These are phyloP conservation scores for Podaxis sp. DNA, from an alignment of 768 basidiomycete genomes.

Conservation along the genomic window DNA sequence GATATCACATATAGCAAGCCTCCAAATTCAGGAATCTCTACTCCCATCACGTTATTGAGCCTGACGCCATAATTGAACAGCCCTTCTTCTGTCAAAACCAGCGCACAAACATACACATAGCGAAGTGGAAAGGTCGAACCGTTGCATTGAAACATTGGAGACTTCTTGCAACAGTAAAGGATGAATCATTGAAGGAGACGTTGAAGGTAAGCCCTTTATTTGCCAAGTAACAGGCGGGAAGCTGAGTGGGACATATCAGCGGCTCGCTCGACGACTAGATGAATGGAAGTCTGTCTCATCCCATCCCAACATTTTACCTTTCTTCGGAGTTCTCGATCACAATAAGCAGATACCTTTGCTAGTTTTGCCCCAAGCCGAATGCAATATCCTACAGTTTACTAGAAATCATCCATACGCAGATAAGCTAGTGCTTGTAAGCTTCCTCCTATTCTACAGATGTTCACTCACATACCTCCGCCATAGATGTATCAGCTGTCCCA, in stretches of 20 bases:
- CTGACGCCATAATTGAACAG: background rate
- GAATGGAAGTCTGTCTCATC: slow-evolving; percentile 18
- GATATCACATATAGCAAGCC: background rate
- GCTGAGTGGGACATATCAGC: background rate
- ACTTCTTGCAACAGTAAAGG: background rate
- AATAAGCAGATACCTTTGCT: slow-evolving; percentile 13
- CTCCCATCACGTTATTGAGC: background rate
- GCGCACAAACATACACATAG: background rate
- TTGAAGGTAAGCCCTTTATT: background rate
- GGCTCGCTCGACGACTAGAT: slow-evolving; percentile 15
- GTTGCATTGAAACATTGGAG: slow-evolving; percentile 7
- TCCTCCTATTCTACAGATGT: background rate
- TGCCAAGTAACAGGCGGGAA: background rate
- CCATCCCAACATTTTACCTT: slow-evolving; percentile 19
- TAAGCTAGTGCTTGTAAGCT: slow-evolving; percentile 13
- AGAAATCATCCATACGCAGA: slow-evolving; percentile 6
- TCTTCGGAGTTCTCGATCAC: slow-evolving; percentile 16
- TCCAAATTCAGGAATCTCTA: background rate
- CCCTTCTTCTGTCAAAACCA: background rate
- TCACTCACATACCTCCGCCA: background rate
- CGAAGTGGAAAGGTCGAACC: background rate
- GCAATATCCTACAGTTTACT: slow-evolving; percentile 18
- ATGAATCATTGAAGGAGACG: background rate
- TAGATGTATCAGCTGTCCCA: slow-evolving; percentile 1
- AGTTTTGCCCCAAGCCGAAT: slow-evolving; percentile 6